phyloP scores from a whole-genome alignment of 129 eudicot species.

The Arctium lappa region DNA sequence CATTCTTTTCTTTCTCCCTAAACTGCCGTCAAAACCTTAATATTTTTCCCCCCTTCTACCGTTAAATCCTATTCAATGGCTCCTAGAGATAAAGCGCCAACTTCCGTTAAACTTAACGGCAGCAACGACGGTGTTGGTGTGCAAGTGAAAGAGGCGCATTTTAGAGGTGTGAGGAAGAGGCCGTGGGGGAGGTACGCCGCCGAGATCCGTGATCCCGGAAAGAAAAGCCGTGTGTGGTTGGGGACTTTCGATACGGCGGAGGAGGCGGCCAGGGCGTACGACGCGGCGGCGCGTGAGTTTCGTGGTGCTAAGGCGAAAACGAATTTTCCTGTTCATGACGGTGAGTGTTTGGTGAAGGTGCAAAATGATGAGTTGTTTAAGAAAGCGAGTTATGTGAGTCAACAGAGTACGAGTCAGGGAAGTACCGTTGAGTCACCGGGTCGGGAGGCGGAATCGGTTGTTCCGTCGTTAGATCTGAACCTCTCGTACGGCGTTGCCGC shows the following conservation, averaged over 20 bases:
- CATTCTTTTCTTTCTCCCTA: conserved; percentile 17
- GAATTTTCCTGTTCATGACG: conserved; percentile 14
- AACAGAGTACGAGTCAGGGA: conserved; percentile 32
- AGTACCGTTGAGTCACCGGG: conserved; percentile 31
- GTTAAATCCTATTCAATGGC: conserved; percentile 9
- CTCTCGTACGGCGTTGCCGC: conserved; percentile 12
- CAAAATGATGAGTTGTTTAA: neutral
- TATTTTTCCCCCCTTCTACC: neutral
- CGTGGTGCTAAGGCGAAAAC: conserved; percentile 40
- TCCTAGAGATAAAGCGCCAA: conserved; percentile 11
- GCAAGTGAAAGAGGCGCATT: conserved; percentile 23
- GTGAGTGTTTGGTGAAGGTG: conserved; percentile 7
- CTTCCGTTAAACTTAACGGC: conserved; percentile 20
- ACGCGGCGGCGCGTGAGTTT: conserved; percentile 44
- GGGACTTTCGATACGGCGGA: conserved; percentile 47
- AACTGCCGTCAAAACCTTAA: conserved; percentile 13
- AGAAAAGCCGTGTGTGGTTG: conserved; percentile 37
- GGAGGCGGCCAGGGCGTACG: conserved; percentile 39
- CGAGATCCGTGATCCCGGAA: conserved; percentile 41
- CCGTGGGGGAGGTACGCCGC: conserved; percentile 49
- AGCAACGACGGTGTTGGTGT: neutral
- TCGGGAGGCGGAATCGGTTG: conserved; percentile 18
- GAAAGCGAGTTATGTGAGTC: conserved; percentile 24
- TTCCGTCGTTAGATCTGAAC: conserved; percentile 29
- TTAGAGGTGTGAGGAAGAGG: conserved; percentile 38